Percentiles rank a stretch among this genome's conserved stretches.
phyloP scores from a whole-genome alignment of 202 grass and related monocot species.

The Elaeis oleifera region DNA sequence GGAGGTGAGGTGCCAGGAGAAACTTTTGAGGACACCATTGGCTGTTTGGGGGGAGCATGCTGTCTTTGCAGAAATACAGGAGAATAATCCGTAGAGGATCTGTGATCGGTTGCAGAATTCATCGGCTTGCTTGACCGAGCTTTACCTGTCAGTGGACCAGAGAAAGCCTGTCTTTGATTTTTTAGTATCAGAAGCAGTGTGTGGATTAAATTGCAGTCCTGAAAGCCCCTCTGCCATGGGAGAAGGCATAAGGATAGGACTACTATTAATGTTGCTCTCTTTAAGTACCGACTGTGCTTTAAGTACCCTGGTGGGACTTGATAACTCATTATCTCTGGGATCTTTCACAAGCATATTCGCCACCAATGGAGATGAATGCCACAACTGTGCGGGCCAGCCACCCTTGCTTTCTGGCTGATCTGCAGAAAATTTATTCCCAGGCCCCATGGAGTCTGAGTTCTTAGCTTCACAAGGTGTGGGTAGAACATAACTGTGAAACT shows the following conservation, averaged over 20 bases:
- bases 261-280: conserved; percentile 34
- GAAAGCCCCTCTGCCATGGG: conserved; percentile 26
- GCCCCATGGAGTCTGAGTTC: too few species aligned
- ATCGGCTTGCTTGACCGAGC: conserved; percentile 34
- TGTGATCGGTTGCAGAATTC: conserved; percentile 32
- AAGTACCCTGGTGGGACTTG: not conserved
- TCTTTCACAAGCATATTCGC: conserved; percentile 29
- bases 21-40: conserved; percentile 34
- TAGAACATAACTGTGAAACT: conserved; percentile 5
- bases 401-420: conserved; percentile 28
- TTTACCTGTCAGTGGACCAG: conserved; percentile 59
- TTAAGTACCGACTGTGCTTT: conserved; percentile 7
- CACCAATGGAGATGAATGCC: conserved; percentile 62
- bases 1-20: conserved; percentile 31
- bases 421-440: too few species aligned
- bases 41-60: conserved; percentile 18
- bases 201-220: conserved; percentile 32
- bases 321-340: conserved; percentile 5
- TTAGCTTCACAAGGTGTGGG: not conserved
- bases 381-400: conserved; percentile 24
- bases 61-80: conserved; percentile 23
- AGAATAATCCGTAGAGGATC: conserved; percentile 23
- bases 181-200: conserved; percentile 24
- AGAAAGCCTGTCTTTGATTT: conserved; percentile 58
- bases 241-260: conserved; percentile 38